phyloP scores from a whole-genome alignment of 225 moss, liverwort and hornwort species.

The Sphagnum tenellum region DNA sequence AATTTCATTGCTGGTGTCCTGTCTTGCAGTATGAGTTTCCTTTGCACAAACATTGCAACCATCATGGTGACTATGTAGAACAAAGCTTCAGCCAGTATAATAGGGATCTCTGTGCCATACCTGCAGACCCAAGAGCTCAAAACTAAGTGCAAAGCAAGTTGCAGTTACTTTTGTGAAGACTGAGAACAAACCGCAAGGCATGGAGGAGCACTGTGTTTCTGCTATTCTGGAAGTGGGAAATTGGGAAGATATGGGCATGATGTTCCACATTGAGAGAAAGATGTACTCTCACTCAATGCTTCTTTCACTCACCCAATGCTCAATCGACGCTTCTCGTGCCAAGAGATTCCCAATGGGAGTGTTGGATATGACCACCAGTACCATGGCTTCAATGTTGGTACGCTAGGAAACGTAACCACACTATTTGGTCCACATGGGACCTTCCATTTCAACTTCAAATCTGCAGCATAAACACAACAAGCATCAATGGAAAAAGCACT shows the following conservation, averaged over 20 bases:
- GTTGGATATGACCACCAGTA: conserved; percentile 86
- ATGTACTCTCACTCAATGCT: too few species aligned
- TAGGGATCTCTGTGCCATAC: conserved; percentile 33
- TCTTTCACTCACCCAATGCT: conserved; percentile 40
- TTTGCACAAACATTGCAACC: conserved; percentile 21
- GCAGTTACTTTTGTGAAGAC: too few species aligned
- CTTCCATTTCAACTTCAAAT: conserved; percentile 62
- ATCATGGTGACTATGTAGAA: conserved; percentile 40
- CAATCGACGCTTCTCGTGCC: conserved; percentile 53
- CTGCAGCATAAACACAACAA: conserved; percentile 14
- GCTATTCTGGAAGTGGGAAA: too few species aligned
- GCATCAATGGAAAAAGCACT: too few species aligned
- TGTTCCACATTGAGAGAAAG: too few species aligned
- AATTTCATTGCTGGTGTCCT: conserved; percentile 5
- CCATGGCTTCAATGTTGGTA: conserved; percentile 71
- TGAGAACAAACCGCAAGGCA: too few species aligned
- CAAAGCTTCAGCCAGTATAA: conserved; percentile 30
- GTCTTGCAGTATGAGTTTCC: conserved; percentile 10
- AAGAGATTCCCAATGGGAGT: conserved; percentile 57
- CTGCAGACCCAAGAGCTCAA: conserved; percentile 9
- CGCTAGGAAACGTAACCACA: conserved; percentile 69
- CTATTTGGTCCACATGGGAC: conserved; percentile 69
- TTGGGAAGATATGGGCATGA: too few species aligned
- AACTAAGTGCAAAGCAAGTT: too few species aligned
- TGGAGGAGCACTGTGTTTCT: too few species aligned